Conservation (phyloP, 805 yeast genomes). For the Hanseniaspora clermontiae region DNA sequence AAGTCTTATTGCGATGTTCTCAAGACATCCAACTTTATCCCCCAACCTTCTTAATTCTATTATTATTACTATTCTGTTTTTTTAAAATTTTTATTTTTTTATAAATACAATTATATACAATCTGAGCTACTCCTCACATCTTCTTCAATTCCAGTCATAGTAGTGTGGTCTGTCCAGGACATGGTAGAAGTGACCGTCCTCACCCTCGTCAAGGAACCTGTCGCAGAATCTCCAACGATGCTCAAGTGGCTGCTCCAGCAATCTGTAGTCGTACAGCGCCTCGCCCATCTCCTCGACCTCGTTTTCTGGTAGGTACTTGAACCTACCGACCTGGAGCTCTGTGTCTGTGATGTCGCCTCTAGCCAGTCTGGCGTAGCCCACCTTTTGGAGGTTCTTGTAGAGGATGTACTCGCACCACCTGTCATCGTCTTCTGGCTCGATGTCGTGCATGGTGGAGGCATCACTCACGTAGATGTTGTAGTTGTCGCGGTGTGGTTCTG, state of each 20-base stretch:
- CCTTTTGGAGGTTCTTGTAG: slow-evolving; percentile 72
- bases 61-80: no score
- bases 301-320: slow-evolving; percentile 40
- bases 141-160: slow-evolving; percentile 29
- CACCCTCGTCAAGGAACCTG: slow-evolving; percentile 77
- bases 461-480: slow-evolving; percentile 84
- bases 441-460: slow-evolving; percentile 76
- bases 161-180: slow-evolving; percentile 92
- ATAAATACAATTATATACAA: no score
- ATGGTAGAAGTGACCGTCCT: slow-evolving; percentile 84
- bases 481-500: slow-evolving; percentile 77
- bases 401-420: slow-evolving; percentile 97
- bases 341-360: slow-evolving; percentile 93
- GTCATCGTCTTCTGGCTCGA: slow-evolving; percentile 87
- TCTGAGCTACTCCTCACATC: no score
- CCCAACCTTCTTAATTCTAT: no score
- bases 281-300: slow-evolving; percentile 23
- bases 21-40: no score
- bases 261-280: slow-evolving; percentile 25
- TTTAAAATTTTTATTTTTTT: no score
- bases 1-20: no score
- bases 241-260: slow-evolving; percentile 36
- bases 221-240: slow-evolving; percentile 52
- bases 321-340: slow-evolving; percentile 89
- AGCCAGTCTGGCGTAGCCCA: slow-evolving; percentile 87